Evolutionary conservation across 2,329 filamentous ascomycete genomes (phyloP).

Genomic region (Colletotrichum euphorbiae): DNA sequence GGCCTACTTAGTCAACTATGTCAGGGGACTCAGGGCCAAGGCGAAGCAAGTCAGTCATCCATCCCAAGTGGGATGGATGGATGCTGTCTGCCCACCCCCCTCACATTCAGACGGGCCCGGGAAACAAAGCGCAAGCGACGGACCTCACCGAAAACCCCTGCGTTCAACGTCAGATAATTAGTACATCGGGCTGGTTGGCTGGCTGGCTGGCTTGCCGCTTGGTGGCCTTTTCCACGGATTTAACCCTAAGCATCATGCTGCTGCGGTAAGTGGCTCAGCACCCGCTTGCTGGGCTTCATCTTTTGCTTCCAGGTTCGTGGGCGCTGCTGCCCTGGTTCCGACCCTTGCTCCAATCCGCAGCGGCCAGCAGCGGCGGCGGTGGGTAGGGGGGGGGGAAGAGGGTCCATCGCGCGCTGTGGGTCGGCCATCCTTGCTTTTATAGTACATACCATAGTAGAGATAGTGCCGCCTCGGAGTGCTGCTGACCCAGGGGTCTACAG

Average conservation of each 20-base stretch:
- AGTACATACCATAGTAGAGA: too few species aligned
- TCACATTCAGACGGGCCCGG: slow-evolving; percentile 26
- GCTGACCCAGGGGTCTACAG: too few species aligned
- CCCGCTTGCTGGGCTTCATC: not conserved
- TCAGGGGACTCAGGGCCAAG: slow-evolving; percentile 25
- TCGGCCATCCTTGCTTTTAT: slow-evolving; percentile 28
- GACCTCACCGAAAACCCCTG: slow-evolving; percentile 30
- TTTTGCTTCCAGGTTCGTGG: slow-evolving; percentile 25
- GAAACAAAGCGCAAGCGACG: slow-evolving; percentile 10
- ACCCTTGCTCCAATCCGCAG: slow-evolving; percentile 26
- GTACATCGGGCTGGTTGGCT: slow-evolving; percentile 12
- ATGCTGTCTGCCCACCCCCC: slow-evolving; percentile 8
- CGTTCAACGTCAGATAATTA: not conserved
- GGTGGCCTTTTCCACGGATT: not conserved
- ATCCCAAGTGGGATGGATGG: slow-evolving; percentile 15
- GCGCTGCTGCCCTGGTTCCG: slow-evolving; percentile 35
- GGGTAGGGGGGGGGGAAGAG: not conserved
- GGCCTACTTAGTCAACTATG: slow-evolving; percentile 10
- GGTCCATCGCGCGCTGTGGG: not conserved
- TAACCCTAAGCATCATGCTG: slow-evolving; percentile 3
- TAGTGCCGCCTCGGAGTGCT: slow-evolving; percentile 11
- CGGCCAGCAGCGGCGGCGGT: not conserved
- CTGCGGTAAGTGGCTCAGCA: slow-evolving; percentile 21
- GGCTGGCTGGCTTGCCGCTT: too few species aligned
- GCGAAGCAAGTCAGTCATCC: slow-evolving; percentile 29